Evolutionary conservation across 768 basidiomycete genomes (phyloP).

Genomic region (Rhodotorula graminis): DNA sequence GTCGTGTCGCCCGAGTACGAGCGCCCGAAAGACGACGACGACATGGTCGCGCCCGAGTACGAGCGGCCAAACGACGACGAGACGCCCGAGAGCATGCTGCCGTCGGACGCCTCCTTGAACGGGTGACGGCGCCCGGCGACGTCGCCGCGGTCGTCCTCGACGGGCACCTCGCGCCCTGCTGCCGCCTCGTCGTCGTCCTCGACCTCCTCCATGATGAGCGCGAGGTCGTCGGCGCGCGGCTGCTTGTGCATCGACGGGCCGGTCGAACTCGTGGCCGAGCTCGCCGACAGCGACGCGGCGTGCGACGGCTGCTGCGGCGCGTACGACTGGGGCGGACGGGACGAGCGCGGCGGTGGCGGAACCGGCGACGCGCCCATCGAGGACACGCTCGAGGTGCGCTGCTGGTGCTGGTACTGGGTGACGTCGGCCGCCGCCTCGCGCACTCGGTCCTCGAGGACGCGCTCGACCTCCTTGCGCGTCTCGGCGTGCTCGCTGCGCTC

Average conservation of each 20-base stretch:
- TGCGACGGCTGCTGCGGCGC: not conserved
- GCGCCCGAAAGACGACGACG: constrained; percentile 26
- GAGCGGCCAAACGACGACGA: constrained; percentile 29
- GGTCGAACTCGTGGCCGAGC: not conserved
- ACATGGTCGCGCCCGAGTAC: constrained; percentile 22
- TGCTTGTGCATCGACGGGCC: not conserved
- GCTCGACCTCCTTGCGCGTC: constrained; percentile 38
- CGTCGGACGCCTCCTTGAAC: constrained; percentile 28
- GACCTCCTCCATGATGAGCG: constrained; percentile 29
- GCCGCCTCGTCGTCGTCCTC: constrained; percentile 4
- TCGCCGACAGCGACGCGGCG: not conserved
- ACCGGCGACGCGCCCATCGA: not conserved
- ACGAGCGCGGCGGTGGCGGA: not conserved
- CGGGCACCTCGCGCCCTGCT: no score
- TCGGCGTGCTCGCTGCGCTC: constrained; percentile 45
- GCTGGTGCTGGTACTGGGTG: not conserved
- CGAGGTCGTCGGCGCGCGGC: constrained; percentile 23
- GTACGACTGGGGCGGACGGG: not conserved
- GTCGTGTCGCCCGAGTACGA: constrained; percentile 39
- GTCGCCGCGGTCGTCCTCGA: constrained; percentile 1
- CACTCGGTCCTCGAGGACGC: constrained; percentile 27
- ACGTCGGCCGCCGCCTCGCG: constrained; percentile 17
- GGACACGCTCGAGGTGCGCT: not conserved
- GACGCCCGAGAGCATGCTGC: constrained; percentile 19
- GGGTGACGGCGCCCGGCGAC: not conserved